Base-by-base conservation (phyloP, 148 eudicot genomes). In the Vaccinium vitisidaea region DNA sequence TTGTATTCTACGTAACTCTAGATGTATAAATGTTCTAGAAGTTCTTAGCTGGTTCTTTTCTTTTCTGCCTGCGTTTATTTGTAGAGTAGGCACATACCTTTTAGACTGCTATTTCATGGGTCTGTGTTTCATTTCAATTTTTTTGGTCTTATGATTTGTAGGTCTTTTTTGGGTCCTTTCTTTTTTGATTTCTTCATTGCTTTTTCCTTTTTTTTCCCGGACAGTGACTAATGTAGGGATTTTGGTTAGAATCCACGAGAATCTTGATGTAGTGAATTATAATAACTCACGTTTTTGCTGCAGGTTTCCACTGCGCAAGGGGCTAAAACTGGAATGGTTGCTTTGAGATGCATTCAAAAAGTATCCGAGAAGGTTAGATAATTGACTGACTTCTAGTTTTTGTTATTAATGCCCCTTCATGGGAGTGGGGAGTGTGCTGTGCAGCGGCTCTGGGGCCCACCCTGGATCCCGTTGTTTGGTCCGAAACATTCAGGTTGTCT, bases 341-440 rank as follows among this genome's bases (percentile, higher is more conserved):
- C 94, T 43, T 90, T 97, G 69, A 89, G 92, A 86, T 97, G 93
- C 88, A 98, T 95, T 61, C 99, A 97, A 83, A 97, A 95, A 91
- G 89, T 94, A 78, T 92, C 95, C 83, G 99, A 96, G 70, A 96
- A 94, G 97, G 99, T 92, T 81, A 43, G 79, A 4, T 55, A 49
- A 18, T 52, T 69, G 73, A 48, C 92, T n/a, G 23, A 63, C 8
- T 74, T 78, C 56, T 25, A 52, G 6, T 43, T 13, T 76, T 76
- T 76, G 25, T 48, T 76, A n/a, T 48, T 53, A 14, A 27, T 52
- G 46, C 81, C 30, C 48, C 6, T 79, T 79, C 55, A 14, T 79
- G 6, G 6, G 46, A 43, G 46, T 43, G 46, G 46, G 46, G 46
- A 43, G 6, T 43, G 46, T 43, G 46, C 46, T 43, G 46, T 43